phyloP scores from a whole-genome alignment of 2,329 filamentous ascomycete species.

The Pestalotiopsis sp. region DNA sequence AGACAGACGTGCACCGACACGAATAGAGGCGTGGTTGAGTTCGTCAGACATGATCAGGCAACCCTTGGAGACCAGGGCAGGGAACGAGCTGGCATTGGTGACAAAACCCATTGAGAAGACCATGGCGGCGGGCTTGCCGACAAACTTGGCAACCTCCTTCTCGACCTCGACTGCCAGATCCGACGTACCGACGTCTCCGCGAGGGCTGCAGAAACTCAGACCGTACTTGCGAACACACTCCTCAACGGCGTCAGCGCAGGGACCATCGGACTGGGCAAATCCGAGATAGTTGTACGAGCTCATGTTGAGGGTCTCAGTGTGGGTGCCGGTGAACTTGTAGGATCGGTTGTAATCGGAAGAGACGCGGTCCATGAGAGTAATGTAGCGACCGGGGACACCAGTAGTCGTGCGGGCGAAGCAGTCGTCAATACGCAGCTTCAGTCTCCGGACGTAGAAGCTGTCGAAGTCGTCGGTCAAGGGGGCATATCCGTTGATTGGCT shows the following conservation, averaged over 20 bases:
- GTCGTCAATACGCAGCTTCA: constrained; percentile 95
- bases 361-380: constrained; percentile 88
- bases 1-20: constrained; percentile 90
- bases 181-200: constrained; percentile 82
- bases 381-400: constrained; percentile 90
- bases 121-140: constrained; percentile 93
- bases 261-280: constrained; percentile 95
- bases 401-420: constrained; percentile 93
- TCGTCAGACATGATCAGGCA: constrained; percentile 96
- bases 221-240: constrained; percentile 84
- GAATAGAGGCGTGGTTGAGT: constrained; percentile 96
- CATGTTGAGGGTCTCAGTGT: constrained; percentile 95
- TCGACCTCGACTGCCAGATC: constrained; percentile 91
- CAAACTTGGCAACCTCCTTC: constrained; percentile 83
- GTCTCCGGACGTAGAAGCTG: constrained; percentile 91
- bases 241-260: constrained; percentile 92
- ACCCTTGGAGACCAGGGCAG: constrained; percentile 88
- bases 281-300: constrained; percentile 99
- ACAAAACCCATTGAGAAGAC: constrained; percentile 99
- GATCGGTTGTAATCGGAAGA: constrained; percentile 90
- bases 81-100: constrained; percentile 92
- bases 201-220: constrained; percentile 78
- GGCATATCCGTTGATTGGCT: constrained; percentile 84
- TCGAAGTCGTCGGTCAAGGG: constrained; percentile 98
- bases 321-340: constrained; percentile 87